Evolutionary conservation across 176 grass and related monocot species (phyloP).

Genomic region (Rhynchospora tenuis): DNA sequence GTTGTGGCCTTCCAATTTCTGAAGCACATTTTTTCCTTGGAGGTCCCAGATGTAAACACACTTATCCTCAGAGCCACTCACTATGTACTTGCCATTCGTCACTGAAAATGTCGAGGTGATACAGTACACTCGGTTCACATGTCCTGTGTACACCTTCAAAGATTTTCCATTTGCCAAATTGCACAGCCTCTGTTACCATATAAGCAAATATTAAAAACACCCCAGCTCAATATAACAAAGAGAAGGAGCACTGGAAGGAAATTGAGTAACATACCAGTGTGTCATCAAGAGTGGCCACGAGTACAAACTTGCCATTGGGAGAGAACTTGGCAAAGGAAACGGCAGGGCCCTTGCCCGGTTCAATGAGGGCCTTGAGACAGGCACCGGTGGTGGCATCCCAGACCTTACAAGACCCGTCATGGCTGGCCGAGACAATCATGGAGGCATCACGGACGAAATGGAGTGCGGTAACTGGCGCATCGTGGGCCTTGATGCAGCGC

Average conservation of each 20-base stretch:
- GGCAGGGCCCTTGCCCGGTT: conserved; percentile 49
- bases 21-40: conserved; percentile 81
- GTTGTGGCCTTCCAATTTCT: conserved; percentile 85
- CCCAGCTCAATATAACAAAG: background rate
- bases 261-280: conserved; percentile 51
- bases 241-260: background rate
- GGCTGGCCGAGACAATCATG: conserved; percentile 86
- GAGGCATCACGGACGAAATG: conserved; percentile 87
- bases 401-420: conserved; percentile 92
- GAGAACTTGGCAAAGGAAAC: conserved; percentile 94
- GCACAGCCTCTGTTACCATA: conserved; percentile 63
- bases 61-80: conserved; percentile 81
- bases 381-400: conserved; percentile 62
- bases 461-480: conserved; percentile 66
- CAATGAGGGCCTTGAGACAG: conserved; percentile 86
- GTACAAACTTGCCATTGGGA: conserved; percentile 90
- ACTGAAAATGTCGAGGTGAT: conserved; percentile 79
- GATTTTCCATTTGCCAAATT: conserved; percentile 69
- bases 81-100: conserved; percentile 75
- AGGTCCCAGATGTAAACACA: conserved; percentile 93
- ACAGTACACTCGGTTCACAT: conserved; percentile 64
- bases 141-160: conserved; percentile 74
- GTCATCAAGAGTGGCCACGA: conserved; percentile 68
- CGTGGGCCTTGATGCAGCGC: conserved; percentile 62
- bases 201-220: background rate